Conservation (phyloP, 805 yeast genomes). For the Candida succiphila region DNA sequence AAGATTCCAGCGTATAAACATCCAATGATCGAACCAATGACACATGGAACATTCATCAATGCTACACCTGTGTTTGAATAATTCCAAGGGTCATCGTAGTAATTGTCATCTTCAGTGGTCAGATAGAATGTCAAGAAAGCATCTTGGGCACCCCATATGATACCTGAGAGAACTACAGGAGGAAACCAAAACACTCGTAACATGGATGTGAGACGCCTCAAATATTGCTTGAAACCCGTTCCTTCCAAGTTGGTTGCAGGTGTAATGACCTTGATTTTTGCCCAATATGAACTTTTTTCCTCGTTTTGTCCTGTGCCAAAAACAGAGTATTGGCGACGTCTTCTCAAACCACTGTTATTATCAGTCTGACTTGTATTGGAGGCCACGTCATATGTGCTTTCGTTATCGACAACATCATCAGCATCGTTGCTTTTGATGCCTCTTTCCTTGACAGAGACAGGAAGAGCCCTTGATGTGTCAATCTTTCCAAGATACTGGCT, state of each 20-base stretch:
- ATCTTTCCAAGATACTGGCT: conserved; percentile 28
- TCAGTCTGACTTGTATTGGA: conserved; percentile 1
- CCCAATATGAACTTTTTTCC: conserved; percentile 32
- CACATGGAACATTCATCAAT: conserved; percentile 63
- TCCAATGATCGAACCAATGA: conserved; percentile 57
- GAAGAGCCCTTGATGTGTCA: conserved; percentile 12
- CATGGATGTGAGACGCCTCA: conserved; percentile 37
- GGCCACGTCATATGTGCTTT: not conserved
- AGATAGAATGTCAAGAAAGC: conserved; percentile 67
- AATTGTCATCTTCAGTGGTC: conserved; percentile 62
- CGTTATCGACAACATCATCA: not conserved
- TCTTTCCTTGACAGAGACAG: not conserved
- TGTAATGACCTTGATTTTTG: conserved; percentile 39
- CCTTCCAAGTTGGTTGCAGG: conserved; percentile 54
- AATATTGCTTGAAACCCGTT: conserved; percentile 55
- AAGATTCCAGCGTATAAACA: conserved; percentile 54
- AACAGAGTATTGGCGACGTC: conserved; percentile 1
- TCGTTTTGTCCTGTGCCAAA: conserved; percentile 30
- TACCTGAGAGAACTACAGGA: conserved; percentile 53
- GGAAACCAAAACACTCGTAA: conserved; percentile 53
- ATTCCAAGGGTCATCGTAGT: conserved; percentile 57
- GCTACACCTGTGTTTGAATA: conserved; percentile 62
- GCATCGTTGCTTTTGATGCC: not conserved
- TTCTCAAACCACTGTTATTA: conserved; percentile 2
- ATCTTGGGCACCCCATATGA: conserved; percentile 78